These are phyloP conservation scores for Yarrowia sp. DNA, from an alignment of 805 yeast species.

Conservation along the genomic window DNA sequence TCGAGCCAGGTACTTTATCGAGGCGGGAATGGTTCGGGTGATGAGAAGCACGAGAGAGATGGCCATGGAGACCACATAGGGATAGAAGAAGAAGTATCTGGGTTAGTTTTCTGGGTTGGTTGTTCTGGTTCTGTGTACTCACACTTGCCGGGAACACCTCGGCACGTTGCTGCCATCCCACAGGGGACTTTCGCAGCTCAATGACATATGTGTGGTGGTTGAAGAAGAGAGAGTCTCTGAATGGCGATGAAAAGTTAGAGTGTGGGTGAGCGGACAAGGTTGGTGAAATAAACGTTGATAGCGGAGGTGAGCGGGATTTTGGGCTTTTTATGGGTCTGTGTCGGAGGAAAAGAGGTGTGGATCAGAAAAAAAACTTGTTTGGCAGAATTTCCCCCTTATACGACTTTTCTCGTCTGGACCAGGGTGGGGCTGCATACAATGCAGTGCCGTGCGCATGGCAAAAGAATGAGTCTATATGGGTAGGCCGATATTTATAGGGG, in stretches of 20 bases:
- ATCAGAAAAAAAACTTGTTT: neutral
- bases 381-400: neutral
- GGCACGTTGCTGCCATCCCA: conserved; percentile 28
- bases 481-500: no score
- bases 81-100: conserved; percentile 26
- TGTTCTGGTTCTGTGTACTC: neutral
- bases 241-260: neutral
- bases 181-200: conserved; percentile 27
- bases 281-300: no score
- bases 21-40: conserved; percentile 13
- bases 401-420: no score
- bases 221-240: neutral
- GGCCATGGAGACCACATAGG: conserved; percentile 5
- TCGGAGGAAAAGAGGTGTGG: no score
- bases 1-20: conserved; percentile 5
- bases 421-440: conserved; percentile 24
- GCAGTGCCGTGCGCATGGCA: conserved; percentile 22
- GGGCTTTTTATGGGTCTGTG: no score
- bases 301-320: no score
- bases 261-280: no score
- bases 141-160: conserved; percentile 18
- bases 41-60: conserved; percentile 5
- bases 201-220: conserved; percentile 13
- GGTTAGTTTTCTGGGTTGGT: conserved; percentile 12
- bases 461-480: conserved; percentile 13